Conservation (phyloP, 2,329 filamentous ascomycete genomes). For the Chrysoporthe cubensis region DNA sequence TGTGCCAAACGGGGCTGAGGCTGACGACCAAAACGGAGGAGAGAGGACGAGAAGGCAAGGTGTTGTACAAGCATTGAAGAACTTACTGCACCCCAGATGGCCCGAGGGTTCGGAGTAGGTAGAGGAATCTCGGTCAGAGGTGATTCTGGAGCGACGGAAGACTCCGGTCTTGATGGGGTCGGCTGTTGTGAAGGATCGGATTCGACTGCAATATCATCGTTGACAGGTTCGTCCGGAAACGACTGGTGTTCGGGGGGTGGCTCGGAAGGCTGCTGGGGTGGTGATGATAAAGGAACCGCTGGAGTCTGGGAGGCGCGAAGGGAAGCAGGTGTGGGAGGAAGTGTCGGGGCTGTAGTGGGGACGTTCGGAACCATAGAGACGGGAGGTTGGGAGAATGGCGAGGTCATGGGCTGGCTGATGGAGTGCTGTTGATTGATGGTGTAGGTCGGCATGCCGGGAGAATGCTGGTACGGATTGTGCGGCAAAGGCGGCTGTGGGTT, state of each 20-base stretch:
- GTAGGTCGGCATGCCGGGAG: constrained; percentile 40
- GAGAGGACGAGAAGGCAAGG: neutral
- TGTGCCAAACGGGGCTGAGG: neutral
- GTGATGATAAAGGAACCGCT: constrained; percentile 44
- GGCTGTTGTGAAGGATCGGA: constrained; percentile 37
- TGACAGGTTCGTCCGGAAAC: neutral
- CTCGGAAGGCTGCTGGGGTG: constrained; percentile 3
- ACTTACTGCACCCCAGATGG: constrained; percentile 7
- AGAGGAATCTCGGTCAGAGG: constrained; percentile 30
- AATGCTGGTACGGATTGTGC: constrained; percentile 58
- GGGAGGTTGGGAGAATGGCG: constrained; percentile 40
- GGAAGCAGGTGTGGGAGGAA: constrained; percentile 58
- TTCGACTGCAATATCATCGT: constrained; percentile 2
- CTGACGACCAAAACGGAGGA: neutral
- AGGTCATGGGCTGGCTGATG: constrained; percentile 1
- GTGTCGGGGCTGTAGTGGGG: constrained; percentile 43
- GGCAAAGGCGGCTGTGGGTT: constrained; percentile 40
- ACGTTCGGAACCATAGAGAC: constrained; percentile 44
- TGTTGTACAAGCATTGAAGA: no score
- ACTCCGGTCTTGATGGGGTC: constrained; percentile 37
- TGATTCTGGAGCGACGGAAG: constrained; percentile 42
- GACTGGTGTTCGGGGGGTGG: neutral
- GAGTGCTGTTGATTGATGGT: constrained; percentile 10
- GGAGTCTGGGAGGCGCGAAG: constrained; percentile 49
- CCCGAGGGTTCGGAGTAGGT: constrained; percentile 26